phyloP scores from a whole-genome alignment of 179 eudicot species.

The Sideroxylon spinosum region DNA sequence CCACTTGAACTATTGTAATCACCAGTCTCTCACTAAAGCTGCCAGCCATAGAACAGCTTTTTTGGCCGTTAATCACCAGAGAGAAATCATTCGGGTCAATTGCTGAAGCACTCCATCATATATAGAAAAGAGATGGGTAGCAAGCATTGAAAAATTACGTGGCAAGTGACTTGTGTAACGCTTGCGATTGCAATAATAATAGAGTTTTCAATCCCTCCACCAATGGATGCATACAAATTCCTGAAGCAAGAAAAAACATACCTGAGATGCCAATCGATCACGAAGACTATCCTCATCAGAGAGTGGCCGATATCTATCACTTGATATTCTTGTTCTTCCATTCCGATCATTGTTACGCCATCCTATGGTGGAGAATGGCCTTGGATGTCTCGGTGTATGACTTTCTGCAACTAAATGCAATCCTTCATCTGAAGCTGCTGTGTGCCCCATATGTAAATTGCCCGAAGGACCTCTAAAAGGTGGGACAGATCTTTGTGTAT shows the following conservation, averaged over 20 bases:
- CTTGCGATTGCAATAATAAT: neutral
- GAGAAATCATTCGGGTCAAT: neutral
- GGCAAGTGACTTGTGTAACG: neutral
- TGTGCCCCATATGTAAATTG: conserved; percentile 44
- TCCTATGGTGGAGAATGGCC: conserved; percentile 48
- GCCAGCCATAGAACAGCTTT: neutral
- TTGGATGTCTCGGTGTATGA: conserved; percentile 57
- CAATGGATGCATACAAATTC: neutral
- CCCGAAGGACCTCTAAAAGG: conserved; percentile 52
- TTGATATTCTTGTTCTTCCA: conserved; percentile 53
- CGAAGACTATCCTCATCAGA: conserved; percentile 41
- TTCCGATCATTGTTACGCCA: conserved; percentile 60
- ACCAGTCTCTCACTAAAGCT: neutral
- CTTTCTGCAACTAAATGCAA: conserved; percentile 41
- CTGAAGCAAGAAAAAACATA: conserved; percentile 19
- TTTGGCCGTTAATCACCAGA: neutral
- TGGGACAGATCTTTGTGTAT: conserved; percentile 50
- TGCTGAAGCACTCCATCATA: too few relatives aligned
- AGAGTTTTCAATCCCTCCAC: neutral
- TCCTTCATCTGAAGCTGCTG: conserved; percentile 47
- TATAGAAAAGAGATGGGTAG: neutral
- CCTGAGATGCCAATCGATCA: conserved; percentile 65
- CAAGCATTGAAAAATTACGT: neutral
- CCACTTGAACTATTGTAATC: neutral
- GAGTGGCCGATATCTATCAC: conserved; percentile 58